Percentiles rank a stretch among this genome's conserved stretches.
Evolutionary conservation across 2,329 filamentous ascomycete genomes (phyloP).

Genomic region (Lachnellula hyalina): DNA sequence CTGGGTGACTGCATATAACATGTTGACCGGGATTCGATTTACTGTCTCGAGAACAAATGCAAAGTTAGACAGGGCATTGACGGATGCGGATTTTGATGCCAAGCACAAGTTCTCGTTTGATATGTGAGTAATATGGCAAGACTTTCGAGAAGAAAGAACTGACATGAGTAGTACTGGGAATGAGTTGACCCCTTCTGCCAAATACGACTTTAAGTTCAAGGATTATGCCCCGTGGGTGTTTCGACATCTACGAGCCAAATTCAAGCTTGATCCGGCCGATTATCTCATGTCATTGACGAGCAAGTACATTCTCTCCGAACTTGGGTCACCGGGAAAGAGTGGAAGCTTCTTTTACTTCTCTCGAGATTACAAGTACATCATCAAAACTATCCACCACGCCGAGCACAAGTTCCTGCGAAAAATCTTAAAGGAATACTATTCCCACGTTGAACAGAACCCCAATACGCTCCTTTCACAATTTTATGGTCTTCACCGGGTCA

Average conservation of each 20-base stretch:
- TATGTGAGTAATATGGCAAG: constrained; percentile 58
- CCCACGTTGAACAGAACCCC: constrained; percentile 86
- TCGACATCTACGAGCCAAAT: constrained; percentile 79
- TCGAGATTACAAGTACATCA: constrained; percentile 99
- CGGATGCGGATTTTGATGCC: constrained; percentile 84
- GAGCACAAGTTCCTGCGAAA: constrained; percentile 85
- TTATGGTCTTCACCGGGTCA: constrained; percentile 93
- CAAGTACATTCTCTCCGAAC: constrained; percentile 96
- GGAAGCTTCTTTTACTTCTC: constrained; percentile 99
- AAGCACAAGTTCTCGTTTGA: constrained; percentile 99
- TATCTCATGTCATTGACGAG: constrained; percentile 97
- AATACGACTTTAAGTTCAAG: constrained; percentile 99
- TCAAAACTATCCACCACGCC: constrained; percentile 97
- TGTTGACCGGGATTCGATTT: constrained; percentile 97
- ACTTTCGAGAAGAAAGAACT: constrained; percentile 26
- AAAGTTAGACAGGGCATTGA: constrained; percentile 87
- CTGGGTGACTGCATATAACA: constrained; percentile 98
- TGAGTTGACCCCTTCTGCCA: constrained; percentile 93
- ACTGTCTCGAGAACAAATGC: constrained; percentile 94
- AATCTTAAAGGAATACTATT: constrained; percentile 86
- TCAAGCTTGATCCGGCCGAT: constrained; percentile 90
- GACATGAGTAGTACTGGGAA: constrained; percentile 69
- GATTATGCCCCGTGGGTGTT: constrained; percentile 99
- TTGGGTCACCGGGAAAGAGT: constrained; percentile 95
- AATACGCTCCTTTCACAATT: constrained; percentile 97